phyloP scores from a whole-genome alignment of 116 monocot species.

The Iris pallida region DNA sequence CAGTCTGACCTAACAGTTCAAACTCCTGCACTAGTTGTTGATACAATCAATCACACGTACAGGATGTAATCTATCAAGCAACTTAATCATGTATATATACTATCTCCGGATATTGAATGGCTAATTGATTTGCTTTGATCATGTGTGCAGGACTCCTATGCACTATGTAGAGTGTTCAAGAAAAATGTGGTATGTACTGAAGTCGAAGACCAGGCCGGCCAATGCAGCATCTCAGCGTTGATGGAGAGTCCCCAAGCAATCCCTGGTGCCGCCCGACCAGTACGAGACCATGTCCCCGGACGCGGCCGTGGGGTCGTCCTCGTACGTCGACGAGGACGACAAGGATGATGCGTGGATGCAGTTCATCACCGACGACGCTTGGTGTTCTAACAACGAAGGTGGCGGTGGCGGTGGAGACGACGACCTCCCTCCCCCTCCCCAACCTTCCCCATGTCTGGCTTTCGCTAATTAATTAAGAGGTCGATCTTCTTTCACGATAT shows the following conservation, averaged over 20 bases:
- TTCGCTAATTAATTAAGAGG: conserved; percentile 8
- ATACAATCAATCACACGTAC: too few relatives aligned
- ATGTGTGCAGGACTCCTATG: conserved; percentile 29
- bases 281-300: conserved; percentile 17
- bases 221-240: conserved; percentile 6
- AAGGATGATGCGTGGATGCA: conserved; percentile 42
- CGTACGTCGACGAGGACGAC: conserved; percentile 43
- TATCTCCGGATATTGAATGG: background rate
- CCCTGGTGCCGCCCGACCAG: background rate
- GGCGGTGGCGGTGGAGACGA: conserved; percentile 4
- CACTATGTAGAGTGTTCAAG: conserved; percentile 41
- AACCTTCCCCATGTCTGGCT: conserved; percentile 10
- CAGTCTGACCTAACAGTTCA: too few relatives aligned
- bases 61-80: too few relatives aligned
- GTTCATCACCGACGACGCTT: conserved; percentile 40
- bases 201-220: conserved; percentile 23
- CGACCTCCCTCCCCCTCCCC: background rate
- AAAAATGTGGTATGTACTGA: conserved; percentile 24
- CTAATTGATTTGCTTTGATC: background rate
- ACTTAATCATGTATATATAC: too few relatives aligned
- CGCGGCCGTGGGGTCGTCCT: conserved; percentile 14
- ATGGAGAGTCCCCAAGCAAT: conserved; percentile 15
- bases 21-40: too few relatives aligned
- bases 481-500: background rate
- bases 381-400: conserved; percentile 31